phyloP scores from a whole-genome alignment of 2,329 filamentous ascomycete genomes.

The Sporothrix variecibatus region DNA sequence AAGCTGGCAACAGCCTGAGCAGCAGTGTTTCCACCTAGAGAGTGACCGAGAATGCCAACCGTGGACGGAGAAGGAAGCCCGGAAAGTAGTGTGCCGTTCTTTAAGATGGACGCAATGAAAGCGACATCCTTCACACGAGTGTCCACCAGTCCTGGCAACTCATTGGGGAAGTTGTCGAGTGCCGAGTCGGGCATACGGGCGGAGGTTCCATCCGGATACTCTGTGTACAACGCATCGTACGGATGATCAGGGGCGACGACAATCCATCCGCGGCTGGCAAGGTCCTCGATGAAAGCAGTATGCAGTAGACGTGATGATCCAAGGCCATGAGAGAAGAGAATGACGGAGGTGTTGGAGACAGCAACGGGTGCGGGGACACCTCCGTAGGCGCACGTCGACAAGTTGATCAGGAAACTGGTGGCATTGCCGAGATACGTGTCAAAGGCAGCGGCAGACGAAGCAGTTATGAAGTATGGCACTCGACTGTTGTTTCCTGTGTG shows the following conservation, averaged over 20 bases:
- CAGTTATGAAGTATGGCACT: neutral
- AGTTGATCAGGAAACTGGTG: neutral
- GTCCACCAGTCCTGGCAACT: neutral
- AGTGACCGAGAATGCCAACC: neutral
- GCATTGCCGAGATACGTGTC: neutral
- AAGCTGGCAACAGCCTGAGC: neutral
- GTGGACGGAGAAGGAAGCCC: neutral
- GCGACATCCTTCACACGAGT: neutral
- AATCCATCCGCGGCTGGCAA: neutral
- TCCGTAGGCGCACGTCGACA: neutral
- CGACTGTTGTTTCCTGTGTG: neutral
- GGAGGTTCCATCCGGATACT: neutral
- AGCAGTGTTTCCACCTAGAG: neutral
- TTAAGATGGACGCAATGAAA: neutral
- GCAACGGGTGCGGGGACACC: neutral
- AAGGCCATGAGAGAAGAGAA: neutral
- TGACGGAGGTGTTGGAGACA: neutral
- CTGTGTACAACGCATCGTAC: neutral
- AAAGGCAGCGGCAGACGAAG: neutral
- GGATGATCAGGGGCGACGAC: neutral
- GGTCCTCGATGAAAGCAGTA: neutral
- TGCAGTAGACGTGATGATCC: neutral
- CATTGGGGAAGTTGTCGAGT: neutral
- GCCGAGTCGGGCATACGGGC: neutral
- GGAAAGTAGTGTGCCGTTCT: neutral